Conservation (phyloP, 768 basidiomycete genomes). For the Termitomyces sp. region DNA sequence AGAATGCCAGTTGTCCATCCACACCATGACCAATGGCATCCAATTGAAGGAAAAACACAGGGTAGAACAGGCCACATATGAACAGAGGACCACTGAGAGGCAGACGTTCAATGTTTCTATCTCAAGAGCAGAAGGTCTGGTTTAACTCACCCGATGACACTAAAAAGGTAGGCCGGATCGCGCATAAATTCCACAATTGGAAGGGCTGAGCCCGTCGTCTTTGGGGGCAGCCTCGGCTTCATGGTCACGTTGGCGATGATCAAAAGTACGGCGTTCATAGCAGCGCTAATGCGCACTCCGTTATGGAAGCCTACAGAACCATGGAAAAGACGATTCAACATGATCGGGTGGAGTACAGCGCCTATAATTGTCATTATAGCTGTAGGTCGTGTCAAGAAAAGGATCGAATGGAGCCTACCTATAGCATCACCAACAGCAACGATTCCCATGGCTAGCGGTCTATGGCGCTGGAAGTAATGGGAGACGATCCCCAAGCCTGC, state of each 20-base stretch:
- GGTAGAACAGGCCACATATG: constrained; percentile 34
- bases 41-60: constrained; percentile 46
- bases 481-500: constrained; percentile 32
- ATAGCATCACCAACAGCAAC: constrained; percentile 14
- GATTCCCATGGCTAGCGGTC: constrained; percentile 46
- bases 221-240: constrained; percentile 30
- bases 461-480: constrained; percentile 42
- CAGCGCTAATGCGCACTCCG: constrained; percentile 33
- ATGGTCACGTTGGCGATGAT: constrained; percentile 28
- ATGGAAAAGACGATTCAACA: constrained; percentile 46
- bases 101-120: background rate
- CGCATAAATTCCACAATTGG: constrained; percentile 22
- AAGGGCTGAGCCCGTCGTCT: constrained; percentile 15
- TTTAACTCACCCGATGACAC: constrained; percentile 13
- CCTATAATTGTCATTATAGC: constrained; percentile 23
- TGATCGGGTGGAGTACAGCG: constrained; percentile 50
- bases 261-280: constrained; percentile 27
- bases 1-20: constrained; percentile 37
- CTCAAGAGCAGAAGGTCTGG: background rate
- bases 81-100: constrained; percentile 19
- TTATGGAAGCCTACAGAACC: constrained; percentile 32
- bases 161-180: constrained; percentile 25
- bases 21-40: constrained; percentile 39
- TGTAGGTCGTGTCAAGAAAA: background rate
- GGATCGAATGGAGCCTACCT: background rate